Evolutionary conservation across 129 eudicot species (phyloP).

Genomic region (Arctium minus): DNA sequence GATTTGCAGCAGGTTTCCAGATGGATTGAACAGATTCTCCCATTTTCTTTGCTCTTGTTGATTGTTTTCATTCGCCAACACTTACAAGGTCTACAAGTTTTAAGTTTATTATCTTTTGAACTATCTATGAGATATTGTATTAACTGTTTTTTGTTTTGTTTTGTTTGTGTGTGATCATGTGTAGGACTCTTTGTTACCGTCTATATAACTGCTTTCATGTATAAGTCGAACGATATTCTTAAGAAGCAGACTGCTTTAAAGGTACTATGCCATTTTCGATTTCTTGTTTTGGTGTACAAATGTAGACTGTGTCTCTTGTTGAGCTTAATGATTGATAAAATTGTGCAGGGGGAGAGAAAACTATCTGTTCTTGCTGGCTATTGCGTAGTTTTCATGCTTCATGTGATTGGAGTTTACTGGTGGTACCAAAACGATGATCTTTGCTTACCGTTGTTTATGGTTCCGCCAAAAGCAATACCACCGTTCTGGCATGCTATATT

Average conservation of each 20-base stretch:
- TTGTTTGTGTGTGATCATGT: conserved; percentile 25
- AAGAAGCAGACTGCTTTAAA: conserved; percentile 71
- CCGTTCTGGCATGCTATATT: conserved; percentile 81
- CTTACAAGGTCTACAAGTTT: conserved; percentile 47
- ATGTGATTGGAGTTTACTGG: conserved; percentile 69
- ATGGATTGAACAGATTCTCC: conserved; percentile 81
- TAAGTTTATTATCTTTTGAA: no score
- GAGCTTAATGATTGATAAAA: neutral
- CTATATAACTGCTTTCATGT: conserved; percentile 60
- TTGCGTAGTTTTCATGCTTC: conserved; percentile 50
- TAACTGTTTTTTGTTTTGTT: neutral
- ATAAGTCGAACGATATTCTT: conserved; percentile 78
- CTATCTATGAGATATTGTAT: no score
- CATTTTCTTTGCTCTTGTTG: conserved; percentile 65
- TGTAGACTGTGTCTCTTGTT: neutral
- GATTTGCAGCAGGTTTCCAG: conserved; percentile 62
- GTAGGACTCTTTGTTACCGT: conserved; percentile 72
- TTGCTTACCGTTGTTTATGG: conserved; percentile 62
- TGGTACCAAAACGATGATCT: conserved; percentile 65
- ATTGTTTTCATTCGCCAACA: conserved; percentile 73
- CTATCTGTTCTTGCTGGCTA: conserved; percentile 57
- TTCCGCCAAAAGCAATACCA: conserved; percentile 79
- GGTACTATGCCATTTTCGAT: conserved; percentile 23
- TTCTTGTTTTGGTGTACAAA: neutral
- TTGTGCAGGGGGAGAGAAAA: conserved; percentile 73